phyloP scores from a whole-genome alignment of 2,329 filamentous ascomycete genomes.

The Penicillium griseofulvum region DNA sequence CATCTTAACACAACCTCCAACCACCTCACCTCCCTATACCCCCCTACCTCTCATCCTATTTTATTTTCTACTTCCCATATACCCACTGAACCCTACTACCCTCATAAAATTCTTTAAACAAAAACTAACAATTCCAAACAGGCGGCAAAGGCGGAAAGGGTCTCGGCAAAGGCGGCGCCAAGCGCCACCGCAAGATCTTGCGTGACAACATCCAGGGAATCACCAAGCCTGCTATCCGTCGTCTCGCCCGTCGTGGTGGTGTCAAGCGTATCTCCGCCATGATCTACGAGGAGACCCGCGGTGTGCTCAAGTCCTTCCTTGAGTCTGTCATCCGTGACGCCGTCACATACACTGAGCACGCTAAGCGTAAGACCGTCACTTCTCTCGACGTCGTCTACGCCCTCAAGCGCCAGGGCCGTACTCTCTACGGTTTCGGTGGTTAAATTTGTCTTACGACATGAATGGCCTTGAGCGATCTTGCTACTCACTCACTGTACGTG shows the following conservation, averaged over 20 bases:
- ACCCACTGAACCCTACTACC: no score
- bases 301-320: conserved; percentile 80
- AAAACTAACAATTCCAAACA: conserved; percentile 41
- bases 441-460: conserved; percentile 47
- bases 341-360: conserved; percentile 80
- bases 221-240: conserved; percentile 96
- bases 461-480: background rate
- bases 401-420: conserved; percentile 64
- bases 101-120: background rate
- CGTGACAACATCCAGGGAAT: conserved; percentile 99
- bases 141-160: conserved; percentile 96
- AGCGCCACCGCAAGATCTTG: conserved; percentile 99
- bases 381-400: conserved; percentile 64
- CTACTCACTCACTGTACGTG: background rate
- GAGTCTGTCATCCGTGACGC: conserved; percentile 77
- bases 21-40: background rate
- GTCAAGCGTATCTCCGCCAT: conserved; percentile 99
- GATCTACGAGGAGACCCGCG: conserved; percentile 82
- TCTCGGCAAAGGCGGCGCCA: conserved; percentile 96
- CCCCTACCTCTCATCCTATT: background rate
- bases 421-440: conserved; percentile 85
- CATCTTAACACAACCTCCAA: conserved; percentile 11
- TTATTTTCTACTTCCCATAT: background rate
- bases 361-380: conserved; percentile 63
- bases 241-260: conserved; percentile 98